Evolutionary conservation across 1,284 basidiomycete species (phyloP).

Genomic region (Pascua guehoae): DNA sequence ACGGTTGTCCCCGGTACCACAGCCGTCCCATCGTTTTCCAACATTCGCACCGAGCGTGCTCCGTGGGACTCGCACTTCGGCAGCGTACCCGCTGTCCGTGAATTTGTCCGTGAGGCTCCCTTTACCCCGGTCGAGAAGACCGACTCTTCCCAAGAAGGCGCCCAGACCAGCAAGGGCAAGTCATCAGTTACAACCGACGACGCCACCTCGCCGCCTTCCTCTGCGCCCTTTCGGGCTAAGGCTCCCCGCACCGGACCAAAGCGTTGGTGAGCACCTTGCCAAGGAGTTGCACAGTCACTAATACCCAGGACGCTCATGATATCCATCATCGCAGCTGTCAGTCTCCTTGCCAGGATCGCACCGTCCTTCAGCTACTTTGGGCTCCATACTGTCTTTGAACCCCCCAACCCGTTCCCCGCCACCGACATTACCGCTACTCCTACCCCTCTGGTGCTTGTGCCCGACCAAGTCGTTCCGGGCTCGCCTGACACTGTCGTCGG

Average conservation of each 20-base stretch:
- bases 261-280: conserved; percentile 12
- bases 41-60: background rate
- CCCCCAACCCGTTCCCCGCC: too few species aligned
- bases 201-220: background rate
- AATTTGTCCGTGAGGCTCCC: background rate
- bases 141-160: background rate
- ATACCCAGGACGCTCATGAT: too few species aligned
- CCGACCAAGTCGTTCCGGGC: too few species aligned
- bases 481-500: too few species aligned
- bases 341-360: too few species aligned
- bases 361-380: too few species aligned
- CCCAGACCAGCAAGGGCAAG: background rate
- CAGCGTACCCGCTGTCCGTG: background rate
- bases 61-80: background rate
- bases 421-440: too few species aligned
- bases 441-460: too few species aligned
- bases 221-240: conserved; percentile 5
- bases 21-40: background rate
- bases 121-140: background rate
- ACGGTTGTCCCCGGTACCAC: conserved; percentile 1
- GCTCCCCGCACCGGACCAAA: conserved; percentile 6
- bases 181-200: background rate
- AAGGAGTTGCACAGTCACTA: too few species aligned
- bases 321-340: too few species aligned
- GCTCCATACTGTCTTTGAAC: too few species aligned